Evolutionary conservation across 768 basidiomycete genomes (phyloP), one percentile per base, ranked within the genome.

Genomic region (Porphyrellus cyaneotinctus): DNA sequence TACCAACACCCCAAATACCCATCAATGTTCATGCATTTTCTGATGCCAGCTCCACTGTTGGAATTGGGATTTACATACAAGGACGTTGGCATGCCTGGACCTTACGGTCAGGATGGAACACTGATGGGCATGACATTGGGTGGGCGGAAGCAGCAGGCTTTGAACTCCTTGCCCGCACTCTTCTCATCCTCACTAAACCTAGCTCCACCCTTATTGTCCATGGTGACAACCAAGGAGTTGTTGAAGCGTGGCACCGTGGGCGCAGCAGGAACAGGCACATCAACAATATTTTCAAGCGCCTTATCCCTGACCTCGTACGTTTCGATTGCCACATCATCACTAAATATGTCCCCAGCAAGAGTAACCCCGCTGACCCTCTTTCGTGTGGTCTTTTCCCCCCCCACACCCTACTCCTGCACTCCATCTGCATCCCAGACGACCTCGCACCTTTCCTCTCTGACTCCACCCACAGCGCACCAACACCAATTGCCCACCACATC

Each of bases 1-100:
- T 1, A 15, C 28, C 0, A n/a, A n/a, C 2, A 10, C 0, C 41
- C 18, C 2, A 24, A 24, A 0, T 15, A 39, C 1, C 6, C 53
- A 15, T 1, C 17, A 0, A 10, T n/a, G 57, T 12, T 12, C 3
- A 0, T 12, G 11, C 1, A 43, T 54, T 0, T 79, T 61, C 62
- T 80, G 71, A 80, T 58, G 75, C 76, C 1, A 77, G 74, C 61
- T 69, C 69, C 1, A 54, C 53, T 0, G 28, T 61, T 2, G 70
- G 75, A 0, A 70, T 77, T n/a, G 65, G 67, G 0, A 72, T 78
- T 49, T 48, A 50, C 31, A 64, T 76, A 15, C 47, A 58, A 0
- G 39, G 49, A 3, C 2, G 31, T 0, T 75, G 72, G 75, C 23
- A 66, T 8, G 71, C 72, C 0, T 74, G 70, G 68, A 11, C 43